A percentile compares a stretch with the other conserved stretches of the same genome.
phyloP scores from a whole-genome alignment of 257 asterid species.

The Nicotiana otophora region DNA sequence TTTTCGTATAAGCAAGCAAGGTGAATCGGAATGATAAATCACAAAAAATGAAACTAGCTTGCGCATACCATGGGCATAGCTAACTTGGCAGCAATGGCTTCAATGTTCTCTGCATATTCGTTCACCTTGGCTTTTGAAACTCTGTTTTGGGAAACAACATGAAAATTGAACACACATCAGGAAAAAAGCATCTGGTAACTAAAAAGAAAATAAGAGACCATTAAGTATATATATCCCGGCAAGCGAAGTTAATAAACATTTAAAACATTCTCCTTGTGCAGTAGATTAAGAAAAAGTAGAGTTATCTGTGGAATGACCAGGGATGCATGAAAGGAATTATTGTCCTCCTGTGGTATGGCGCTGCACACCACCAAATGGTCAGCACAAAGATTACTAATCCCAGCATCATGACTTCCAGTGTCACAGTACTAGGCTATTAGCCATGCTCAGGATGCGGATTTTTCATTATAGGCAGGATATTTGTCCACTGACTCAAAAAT shows the following conservation, averaged over 20 bases:
- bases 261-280: neutral
- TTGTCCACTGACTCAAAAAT: neutral
- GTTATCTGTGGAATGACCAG: neutral
- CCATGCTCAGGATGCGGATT: neutral
- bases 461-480: neutral
- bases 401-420: slow-evolving; percentile 1
- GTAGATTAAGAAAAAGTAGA: neutral
- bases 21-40: neutral
- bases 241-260: neutral
- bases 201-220: neutral
- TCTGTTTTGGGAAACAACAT: slow-evolving; percentile 26
- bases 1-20: neutral
- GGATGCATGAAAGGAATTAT: too few relatives aligned
- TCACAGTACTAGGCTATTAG: neutral
- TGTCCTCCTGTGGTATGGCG: too few relatives aligned
- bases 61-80: slow-evolving; percentile 45
- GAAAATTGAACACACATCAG: neutral
- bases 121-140: slow-evolving; percentile 64
- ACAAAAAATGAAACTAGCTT: neutral
- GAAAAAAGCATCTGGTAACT: neutral
- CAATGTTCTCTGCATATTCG: slow-evolving; percentile 73
- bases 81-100: slow-evolving; percentile 68
- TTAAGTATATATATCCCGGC: neutral
- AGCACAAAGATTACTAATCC: neutral
- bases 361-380: neutral